Evolutionary conservation across 176 grass and related monocot species (phyloP).

Genomic region (Oryza nivara): DNA sequence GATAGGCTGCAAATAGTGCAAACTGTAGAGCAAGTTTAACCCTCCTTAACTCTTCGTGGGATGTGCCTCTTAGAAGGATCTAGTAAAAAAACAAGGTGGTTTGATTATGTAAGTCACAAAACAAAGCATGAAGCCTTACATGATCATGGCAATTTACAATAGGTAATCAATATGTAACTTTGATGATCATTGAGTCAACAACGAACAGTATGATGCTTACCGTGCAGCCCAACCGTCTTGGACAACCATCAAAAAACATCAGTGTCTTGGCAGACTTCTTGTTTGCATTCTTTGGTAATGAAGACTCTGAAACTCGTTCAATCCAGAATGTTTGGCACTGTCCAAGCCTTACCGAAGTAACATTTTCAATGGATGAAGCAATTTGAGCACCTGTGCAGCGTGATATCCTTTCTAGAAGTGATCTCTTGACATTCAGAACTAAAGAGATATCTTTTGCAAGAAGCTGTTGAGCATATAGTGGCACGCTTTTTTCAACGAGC

Average conservation of each 20-base stretch:
- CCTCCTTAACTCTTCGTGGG: conserved; percentile 86
- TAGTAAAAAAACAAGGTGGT: conserved; percentile 38
- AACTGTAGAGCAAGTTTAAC: conserved; percentile 86
- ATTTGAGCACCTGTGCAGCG: conserved; percentile 86
- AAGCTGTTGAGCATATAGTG: conserved; percentile 82
- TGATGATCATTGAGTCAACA: conserved; percentile 15
- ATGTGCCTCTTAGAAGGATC: conserved; percentile 84
- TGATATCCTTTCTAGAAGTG: conserved; percentile 92
- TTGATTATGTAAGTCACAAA: conserved; percentile 32
- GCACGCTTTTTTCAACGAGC: conserved; percentile 94
- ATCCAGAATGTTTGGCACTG: conserved; percentile 87
- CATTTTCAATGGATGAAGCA: conserved; percentile 64
- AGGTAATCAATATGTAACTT: conserved; percentile 4
- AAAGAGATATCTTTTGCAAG: conserved; percentile 92
- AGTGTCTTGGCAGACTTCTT: conserved; percentile 87
- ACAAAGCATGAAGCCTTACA: neutral
- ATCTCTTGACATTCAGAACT: conserved; percentile 89
- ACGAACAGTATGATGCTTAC: conserved; percentile 56
- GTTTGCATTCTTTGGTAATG: conserved; percentile 47
- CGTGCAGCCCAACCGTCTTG: conserved; percentile 94
- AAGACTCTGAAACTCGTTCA: conserved; percentile 68
- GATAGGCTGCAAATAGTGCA: conserved; percentile 93
- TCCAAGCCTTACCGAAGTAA: conserved; percentile 63
- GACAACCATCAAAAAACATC: conserved; percentile 99
- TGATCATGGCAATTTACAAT: neutral